Evolutionary conservation across 805 yeast species (phyloP), one percentile per base, ranked within the genome.

Genomic region (Saccharomycopsis babjevae): DNA sequence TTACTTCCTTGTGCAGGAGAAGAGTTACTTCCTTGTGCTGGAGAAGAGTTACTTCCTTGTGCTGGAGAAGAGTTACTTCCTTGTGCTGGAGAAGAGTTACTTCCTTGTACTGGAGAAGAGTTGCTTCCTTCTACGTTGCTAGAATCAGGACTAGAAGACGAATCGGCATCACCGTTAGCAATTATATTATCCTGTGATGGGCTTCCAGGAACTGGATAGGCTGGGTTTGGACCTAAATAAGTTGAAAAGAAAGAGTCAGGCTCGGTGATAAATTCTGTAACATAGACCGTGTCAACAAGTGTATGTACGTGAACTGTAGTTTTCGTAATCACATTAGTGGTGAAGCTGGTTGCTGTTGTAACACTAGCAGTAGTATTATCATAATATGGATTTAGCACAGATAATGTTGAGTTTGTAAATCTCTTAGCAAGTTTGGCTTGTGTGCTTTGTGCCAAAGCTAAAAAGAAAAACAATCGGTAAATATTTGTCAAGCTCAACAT

Each of bases 401-500:
- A 16, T 18, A 20, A n/a, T 16, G 57, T 55, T 36, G 57, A 55
- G 34, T 55, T 55, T 39, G 39, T 22, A 32, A 32, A 42, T 34
- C 58, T 42, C 30, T 56, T 56, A 5, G 39, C 58, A 20, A 56
- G 16, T 39, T 22, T 46, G 13, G 58, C 58, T 32, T 40, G 58
- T 16, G 28, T 32, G 10, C 15, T 32, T 43, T 56, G 58, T 10
- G 50, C 50, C 34, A 46, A 38, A 32, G 13, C 36, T 22, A 56
- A 40, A 38, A 56, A 42, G 13, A 56, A 25, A 34, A 39, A 15
- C 4, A 55, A 32, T 25, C 22, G 46, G n/a, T 16, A 46, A 46
- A 22, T 28, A 13, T 25, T 46, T 22, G 28, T 10, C 5, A 46
- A 46, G 28, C 28, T 22, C 52, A 22, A 22, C 52, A 22, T 46